Evolutionary conservation across 225 moss, liverwort and hornwort genomes (phyloP).

Genomic region (Marchantia polymorpha): DNA sequence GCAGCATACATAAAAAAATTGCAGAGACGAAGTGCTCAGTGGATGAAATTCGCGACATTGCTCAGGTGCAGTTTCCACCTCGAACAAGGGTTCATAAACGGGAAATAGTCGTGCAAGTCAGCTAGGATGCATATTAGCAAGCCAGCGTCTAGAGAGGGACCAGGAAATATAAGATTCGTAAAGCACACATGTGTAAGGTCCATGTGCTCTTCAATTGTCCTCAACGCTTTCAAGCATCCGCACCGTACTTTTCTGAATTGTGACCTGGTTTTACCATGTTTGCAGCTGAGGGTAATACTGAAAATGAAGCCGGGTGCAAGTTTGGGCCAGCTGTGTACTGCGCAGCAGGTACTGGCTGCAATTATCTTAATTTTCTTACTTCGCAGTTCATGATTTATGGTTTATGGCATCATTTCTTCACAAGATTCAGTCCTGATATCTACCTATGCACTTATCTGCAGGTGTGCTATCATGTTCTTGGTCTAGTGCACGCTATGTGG

Average conservation of each 20-base stretch:
- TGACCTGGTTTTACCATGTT: not conserved
- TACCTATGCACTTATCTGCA: slow-evolving; percentile 27
- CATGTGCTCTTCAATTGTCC: not conserved
- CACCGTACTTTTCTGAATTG: not conserved
- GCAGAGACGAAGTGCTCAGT: slow-evolving; percentile 66
- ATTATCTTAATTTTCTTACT: not conserved
- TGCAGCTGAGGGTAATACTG: slow-evolving; percentile 89
- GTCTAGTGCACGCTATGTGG: slow-evolving; percentile 98
- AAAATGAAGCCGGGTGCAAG: slow-evolving; percentile 84
- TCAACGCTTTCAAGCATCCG: not conserved
- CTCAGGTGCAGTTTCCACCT: slow-evolving; percentile 56
- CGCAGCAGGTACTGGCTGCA: slow-evolving; percentile 68
- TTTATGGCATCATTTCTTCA: no score
- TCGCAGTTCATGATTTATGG: not conserved
- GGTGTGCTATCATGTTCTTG: slow-evolving; percentile 99
- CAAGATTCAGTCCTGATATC: not conserved
- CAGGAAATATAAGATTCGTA: not conserved
- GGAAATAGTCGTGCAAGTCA: not conserved
- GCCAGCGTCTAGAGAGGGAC: no score
- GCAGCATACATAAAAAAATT: slow-evolving; percentile 90
- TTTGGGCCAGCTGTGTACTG: slow-evolving; percentile 73
- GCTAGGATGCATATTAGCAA: not conserved
- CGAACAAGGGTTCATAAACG: not conserved
- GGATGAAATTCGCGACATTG: slow-evolving; percentile 91
- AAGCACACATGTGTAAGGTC: not conserved